Evolutionary conservation across 192 early-diverging fungal species (phyloP), one percentile per base, ranked within the genome.

Genomic region (Allomyces macrogynus): DNA sequence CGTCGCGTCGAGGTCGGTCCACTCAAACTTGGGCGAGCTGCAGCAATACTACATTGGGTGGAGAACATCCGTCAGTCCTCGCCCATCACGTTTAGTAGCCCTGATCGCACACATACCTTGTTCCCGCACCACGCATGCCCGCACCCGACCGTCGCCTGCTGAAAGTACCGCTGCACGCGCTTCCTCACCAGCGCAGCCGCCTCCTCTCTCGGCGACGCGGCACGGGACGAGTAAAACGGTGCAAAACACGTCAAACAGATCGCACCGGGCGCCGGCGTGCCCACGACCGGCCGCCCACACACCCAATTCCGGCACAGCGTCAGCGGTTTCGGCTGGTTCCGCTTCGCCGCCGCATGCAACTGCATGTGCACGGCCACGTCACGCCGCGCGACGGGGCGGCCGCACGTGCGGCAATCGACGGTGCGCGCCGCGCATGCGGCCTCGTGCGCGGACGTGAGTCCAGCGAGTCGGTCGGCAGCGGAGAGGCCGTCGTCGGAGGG

Each of bases 101-200:
- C 16, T 10, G 12, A 14, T 3, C 16, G 12, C 12, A 16, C 49
- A 14, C 49, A 57, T n/a, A 14, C 12, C 49, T 20, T 14, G 16
- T 57, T 57, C 16, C 16, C 20, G 5, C 49, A 57, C 20, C 16
- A 20, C 3, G 16, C 16, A n/a, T n/a, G 4, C 3, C 49, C 49
- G 9, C 49, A 57, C 49, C 49, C 49, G 3, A 20, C 16, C 16
- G 49, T n/a, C 16, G 49, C 49, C 49, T 57, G 49, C 16, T n/a
- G 49, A 57, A 57, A 57, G 49, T 57, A 57, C 49, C 49, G 49
- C 16, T 57, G 49, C 49, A 57, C 49, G 49, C 49, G 49, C 49
- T 57, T 57, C 16, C 12, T 7, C 49, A 20, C 12, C 0, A 20
- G 16, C 16, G 49, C 49, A 16, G 49, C 49, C 49, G 12, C 49